Conservation (phyloP, 2,329 filamentous ascomycete genomes). For the Ophiostoma sp. region DNA sequence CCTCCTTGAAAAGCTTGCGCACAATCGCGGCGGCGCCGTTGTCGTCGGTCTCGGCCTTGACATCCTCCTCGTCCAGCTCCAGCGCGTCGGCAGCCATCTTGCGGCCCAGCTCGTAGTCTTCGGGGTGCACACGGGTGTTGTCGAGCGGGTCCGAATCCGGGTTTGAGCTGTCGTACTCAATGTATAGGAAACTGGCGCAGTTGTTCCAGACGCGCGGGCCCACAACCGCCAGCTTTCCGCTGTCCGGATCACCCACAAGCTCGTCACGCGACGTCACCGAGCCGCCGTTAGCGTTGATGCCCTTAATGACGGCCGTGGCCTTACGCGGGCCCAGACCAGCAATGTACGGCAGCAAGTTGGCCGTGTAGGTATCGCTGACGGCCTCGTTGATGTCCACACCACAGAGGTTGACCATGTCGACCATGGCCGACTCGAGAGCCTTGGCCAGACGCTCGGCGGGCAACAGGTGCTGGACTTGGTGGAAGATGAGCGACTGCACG, state of each 20-base stretch:
- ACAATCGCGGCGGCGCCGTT: constrained; percentile 88
- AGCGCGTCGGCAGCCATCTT: constrained; percentile 98
- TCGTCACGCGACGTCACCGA: constrained; percentile 81
- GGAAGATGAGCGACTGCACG: constrained; percentile 81
- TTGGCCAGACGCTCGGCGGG: constrained; percentile 84
- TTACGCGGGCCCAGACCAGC: constrained; percentile 91
- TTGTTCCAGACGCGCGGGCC: constrained; percentile 93
- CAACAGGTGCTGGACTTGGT: constrained; percentile 84
- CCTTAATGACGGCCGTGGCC: constrained; percentile 79
- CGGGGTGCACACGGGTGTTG: constrained; percentile 94
- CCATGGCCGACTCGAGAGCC: constrained; percentile 91
- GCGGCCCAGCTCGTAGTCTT: constrained; percentile 95
- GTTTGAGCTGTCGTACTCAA: constrained; percentile 82
- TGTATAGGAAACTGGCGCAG: constrained; percentile 90
- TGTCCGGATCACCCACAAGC: constrained; percentile 83
- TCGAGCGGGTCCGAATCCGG: constrained; percentile 87
- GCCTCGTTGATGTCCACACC: constrained; percentile 96
- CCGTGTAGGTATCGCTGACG: constrained; percentile 75
- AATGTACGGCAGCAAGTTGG: constrained; percentile 86
- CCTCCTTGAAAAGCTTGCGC: constrained; percentile 90
- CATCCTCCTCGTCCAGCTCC: constrained; percentile 95
- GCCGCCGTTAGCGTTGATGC: constrained; percentile 88
- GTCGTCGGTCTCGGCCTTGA: constrained; percentile 90
- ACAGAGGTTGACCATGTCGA: constrained; percentile 96
- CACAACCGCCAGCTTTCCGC: constrained; percentile 74